phyloP scores from a whole-genome alignment of 192 early-diverging fungal species.

The Gamsiella multidivaricata region DNA sequence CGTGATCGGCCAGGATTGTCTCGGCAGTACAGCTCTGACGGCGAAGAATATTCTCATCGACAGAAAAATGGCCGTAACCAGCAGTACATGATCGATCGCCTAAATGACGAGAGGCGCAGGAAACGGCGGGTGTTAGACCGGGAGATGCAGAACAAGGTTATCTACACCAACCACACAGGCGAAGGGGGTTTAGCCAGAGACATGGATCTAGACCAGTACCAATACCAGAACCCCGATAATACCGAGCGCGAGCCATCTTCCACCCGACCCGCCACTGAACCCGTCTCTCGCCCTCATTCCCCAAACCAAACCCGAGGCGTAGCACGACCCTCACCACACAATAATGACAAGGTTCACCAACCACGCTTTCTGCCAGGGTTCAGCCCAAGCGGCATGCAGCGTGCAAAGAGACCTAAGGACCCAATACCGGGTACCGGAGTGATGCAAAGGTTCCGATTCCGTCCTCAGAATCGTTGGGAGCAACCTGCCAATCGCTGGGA shows the following conservation, averaged over 20 bases:
- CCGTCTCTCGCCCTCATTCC: slow-evolving; percentile 16
- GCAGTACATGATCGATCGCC: slow-evolving; percentile 35
- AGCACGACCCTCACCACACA: background rate
- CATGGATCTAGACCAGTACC: slow-evolving; percentile 13
- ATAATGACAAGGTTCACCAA: slow-evolving; percentile 1
- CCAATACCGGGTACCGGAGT: background rate
- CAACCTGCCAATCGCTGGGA: too few species aligned
- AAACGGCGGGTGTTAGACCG: slow-evolving; percentile 29
- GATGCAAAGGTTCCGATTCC: slow-evolving; percentile 7
- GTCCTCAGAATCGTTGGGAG: too few species aligned
- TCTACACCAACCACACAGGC: slow-evolving; percentile 18
- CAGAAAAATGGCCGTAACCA: slow-evolving; percentile 10
- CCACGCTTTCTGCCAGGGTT: slow-evolving; percentile 51
- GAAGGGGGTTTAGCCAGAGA: background rate
- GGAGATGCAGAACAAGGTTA: slow-evolving; percentile 27
- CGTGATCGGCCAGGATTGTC: background rate
- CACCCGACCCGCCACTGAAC: background rate
- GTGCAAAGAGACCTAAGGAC: background rate
- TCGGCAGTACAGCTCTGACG: background rate
- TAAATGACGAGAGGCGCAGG: slow-evolving; percentile 35
- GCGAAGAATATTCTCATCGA: background rate
- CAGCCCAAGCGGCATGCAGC: slow-evolving; percentile 22
- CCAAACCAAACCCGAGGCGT: background rate
- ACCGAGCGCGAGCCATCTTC: background rate
- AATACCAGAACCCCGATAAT: background rate